Base-by-base conservation (phyloP, 495 filamentous ascomycete species). In the Choiromyces venosus region DNA sequence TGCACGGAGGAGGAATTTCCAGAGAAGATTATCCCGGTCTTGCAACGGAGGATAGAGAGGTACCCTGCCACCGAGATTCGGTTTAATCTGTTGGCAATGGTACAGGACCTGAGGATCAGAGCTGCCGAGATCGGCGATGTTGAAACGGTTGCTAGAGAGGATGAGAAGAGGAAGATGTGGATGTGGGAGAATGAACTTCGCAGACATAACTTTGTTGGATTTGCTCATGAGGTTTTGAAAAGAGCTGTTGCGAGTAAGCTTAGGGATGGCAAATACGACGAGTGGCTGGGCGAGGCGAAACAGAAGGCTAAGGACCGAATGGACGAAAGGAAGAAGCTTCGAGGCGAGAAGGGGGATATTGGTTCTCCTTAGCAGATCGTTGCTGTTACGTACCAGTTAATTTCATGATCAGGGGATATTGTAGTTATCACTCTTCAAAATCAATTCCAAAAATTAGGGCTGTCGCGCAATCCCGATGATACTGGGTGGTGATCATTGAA, bases 1-100 rank as follows among this genome's bases (percentile, higher is more conserved):
- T 95, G 92, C 81, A 84, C 86, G 10, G 77, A 83, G 68, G 88
- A 85, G 4, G 85, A 90, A 40, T 98, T 99, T 78, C 89, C 93
- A 0, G 86, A 90, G 72, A 90, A 89, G 78, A 90, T 98, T 38
- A 93, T 96, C 78, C 91, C 91, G 37, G 93, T 99, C 71, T 83
- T 99, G 71, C 91, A 91, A 83, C 86, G 90, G 68, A 87, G 95
- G 52, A 93, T 98, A 77, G 91, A 87, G 76, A 85, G 95, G 68
- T 97, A 99, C 82, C 93, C 93, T 21, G 85, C 88, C 29, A 87
- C 87, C 29, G 95, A 98, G 85, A 97, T 97, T 78, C 86, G 93
- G 66, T 99, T 98, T 84, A 98, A 98, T 84, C 85, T 99, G 67
- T 87, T 99, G 83, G 95, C 96, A 44, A 93, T 97, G 88, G 89